Conservation (phyloP, 306 rosid genomes). For the Rosa lucieae region DNA sequence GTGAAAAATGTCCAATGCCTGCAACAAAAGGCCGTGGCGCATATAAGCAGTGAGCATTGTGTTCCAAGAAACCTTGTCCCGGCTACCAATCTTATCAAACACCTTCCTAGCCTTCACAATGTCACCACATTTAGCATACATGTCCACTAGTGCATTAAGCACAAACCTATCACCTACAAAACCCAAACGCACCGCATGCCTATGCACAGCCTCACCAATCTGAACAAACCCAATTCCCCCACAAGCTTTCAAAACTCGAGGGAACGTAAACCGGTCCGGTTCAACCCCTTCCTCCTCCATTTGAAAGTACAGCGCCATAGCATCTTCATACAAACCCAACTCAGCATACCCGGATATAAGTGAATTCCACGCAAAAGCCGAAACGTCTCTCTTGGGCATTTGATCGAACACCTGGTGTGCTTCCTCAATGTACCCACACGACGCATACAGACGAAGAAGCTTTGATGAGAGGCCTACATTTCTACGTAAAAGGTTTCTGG, state of each 20-base stretch:
- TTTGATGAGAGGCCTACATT: constrained; percentile 69
- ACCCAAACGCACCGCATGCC: constrained; percentile 62
- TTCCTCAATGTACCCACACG: constrained; percentile 47
- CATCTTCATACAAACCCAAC: constrained; percentile 61
- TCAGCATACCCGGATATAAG: constrained; percentile 79
- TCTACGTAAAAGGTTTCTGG: constrained; percentile 44
- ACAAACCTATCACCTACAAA: constrained; percentile 57
- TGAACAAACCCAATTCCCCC: constrained; percentile 77
- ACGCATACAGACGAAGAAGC: constrained; percentile 64
- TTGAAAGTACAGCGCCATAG: constrained; percentile 86
- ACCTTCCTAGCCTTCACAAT: constrained; percentile 73
- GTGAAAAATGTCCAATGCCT: constrained; percentile 51
- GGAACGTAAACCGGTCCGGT: constrained; percentile 73
- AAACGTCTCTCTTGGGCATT: constrained; percentile 50
- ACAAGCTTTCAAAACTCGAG: constrained; percentile 75
- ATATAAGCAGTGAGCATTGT: constrained; percentile 70
- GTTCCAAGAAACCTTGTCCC: constrained; percentile 85
- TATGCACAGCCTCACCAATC: constrained; percentile 77
- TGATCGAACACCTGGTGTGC: constrained; percentile 85
- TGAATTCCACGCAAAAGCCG: constrained; percentile 85
- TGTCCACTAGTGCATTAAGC: constrained; percentile 80
- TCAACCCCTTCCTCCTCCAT: constrained; percentile 82
- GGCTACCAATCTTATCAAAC: constrained; percentile 48
- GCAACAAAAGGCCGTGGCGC: constrained; percentile 61
- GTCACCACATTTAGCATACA: constrained; percentile 91